These are phyloP conservation scores for Canavalia ensiformis DNA, from an alignment of 306 rosid genomes.

Conservation along the genomic window DNA sequence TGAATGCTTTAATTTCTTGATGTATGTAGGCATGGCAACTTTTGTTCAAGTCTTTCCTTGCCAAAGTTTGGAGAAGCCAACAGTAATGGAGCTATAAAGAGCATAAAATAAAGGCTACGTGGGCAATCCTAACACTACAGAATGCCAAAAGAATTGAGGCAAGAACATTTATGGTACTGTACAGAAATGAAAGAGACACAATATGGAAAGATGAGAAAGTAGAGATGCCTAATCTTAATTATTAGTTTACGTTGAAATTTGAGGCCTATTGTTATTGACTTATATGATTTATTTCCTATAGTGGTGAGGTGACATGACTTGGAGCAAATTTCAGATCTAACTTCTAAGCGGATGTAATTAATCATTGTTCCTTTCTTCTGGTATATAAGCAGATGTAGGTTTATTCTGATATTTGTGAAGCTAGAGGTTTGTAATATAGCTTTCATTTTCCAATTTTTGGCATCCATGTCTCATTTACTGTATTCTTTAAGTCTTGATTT, in stretches of 20 bases:
- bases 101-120: background rate
- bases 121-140: slow-evolving; percentile 1
- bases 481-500: background rate
- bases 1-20: slow-evolving; percentile 13
- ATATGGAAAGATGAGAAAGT: slow-evolving; percentile 21
- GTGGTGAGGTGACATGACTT: slow-evolving; percentile 5
- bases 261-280: slow-evolving; percentile 4
- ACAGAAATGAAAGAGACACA: background rate
- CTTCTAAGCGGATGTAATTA: slow-evolving; percentile 7
- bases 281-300: slow-evolving; percentile 23
- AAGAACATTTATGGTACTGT: slow-evolving; percentile 32
- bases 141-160: slow-evolving; percentile 15
- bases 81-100: background rate
- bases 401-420: slow-evolving; percentile 29
- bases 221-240: slow-evolving; percentile 16
- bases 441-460: background rate
- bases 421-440: slow-evolving; percentile 1
- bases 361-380: background rate
- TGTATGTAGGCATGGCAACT: slow-evolving; percentile 45
- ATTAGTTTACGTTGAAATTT: slow-evolving; percentile 22
- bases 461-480: slow-evolving; percentile 1
- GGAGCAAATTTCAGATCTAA: slow-evolving; percentile 26
- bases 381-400: background rate
- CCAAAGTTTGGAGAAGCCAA: slow-evolving; percentile 39
- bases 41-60: slow-evolving; percentile 2